phyloP scores from a whole-genome alignment of 345 rosid genomes.

The Toxicodendron radicans region DNA sequence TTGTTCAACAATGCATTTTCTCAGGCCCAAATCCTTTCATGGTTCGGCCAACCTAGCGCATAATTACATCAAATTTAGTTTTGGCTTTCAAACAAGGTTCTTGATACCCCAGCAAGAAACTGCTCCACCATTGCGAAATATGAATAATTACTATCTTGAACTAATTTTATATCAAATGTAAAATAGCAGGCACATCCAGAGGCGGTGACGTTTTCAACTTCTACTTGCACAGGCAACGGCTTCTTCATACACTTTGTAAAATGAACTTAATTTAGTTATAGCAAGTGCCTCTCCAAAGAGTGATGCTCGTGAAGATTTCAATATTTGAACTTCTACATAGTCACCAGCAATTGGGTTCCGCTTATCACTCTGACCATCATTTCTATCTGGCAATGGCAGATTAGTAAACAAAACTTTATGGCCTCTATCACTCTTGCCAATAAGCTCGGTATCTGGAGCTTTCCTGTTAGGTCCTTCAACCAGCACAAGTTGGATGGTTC shows the following conservation, averaged over 20 bases:
- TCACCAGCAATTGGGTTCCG: slow-evolving; percentile 70
- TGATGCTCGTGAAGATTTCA: slow-evolving; percentile 71
- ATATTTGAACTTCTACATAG: slow-evolving; percentile 69
- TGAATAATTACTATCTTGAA: not conserved
- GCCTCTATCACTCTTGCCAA: slow-evolving; percentile 86
- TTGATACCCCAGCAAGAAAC: not conserved
- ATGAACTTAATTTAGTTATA: slow-evolving; percentile 66
- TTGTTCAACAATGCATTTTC: not conserved
- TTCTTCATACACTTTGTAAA: slow-evolving; percentile 42
- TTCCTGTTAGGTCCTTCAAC: slow-evolving; percentile 93
- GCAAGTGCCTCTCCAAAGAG: slow-evolving; percentile 74
- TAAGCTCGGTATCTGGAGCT: slow-evolving; percentile 84
- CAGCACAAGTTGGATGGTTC: slow-evolving; percentile 66
- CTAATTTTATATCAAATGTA: not conserved
- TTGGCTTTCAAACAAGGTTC: not conserved
- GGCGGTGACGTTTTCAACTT: slow-evolving; percentile 19
- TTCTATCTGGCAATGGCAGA: slow-evolving; percentile 44
- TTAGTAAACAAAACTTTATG: slow-evolving; percentile 66
- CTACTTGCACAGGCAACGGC: slow-evolving; percentile 52
- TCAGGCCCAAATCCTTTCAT: not conserved
- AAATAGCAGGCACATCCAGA: not conserved
- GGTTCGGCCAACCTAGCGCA: not conserved
- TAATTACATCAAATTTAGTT: slow-evolving; percentile 9
- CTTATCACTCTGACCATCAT: slow-evolving; percentile 21
- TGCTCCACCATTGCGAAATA: slow-evolving; percentile 10